phyloP scores from a whole-genome alignment of 257 asterid species.

The Mitragyna speciosa region DNA sequence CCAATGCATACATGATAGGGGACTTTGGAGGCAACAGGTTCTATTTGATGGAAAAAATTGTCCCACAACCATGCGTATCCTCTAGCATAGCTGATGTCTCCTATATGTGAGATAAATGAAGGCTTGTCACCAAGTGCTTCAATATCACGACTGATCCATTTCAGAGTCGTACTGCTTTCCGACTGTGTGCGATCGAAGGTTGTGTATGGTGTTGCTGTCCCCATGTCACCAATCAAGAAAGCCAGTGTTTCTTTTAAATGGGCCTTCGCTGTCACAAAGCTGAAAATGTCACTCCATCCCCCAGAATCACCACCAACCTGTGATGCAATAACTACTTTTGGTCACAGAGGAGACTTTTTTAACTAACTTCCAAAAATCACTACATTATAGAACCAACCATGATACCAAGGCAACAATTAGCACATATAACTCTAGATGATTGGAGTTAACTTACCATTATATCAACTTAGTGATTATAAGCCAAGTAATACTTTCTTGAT shows the following conservation, averaged over 20 bases:
- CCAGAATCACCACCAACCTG: constrained; percentile 80
- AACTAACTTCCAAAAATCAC: neutral
- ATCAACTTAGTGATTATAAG: too few relatives aligned
- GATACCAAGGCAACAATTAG: too few relatives aligned
- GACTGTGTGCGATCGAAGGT: constrained; percentile 73
- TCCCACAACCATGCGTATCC: constrained; percentile 99
- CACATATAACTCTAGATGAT: too few relatives aligned
- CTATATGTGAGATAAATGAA: constrained; percentile 79
- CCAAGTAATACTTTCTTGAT: too few relatives aligned
- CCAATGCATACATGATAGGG: constrained; percentile 95
- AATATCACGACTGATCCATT: constrained; percentile 79
- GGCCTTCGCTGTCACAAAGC: constrained; percentile 54
- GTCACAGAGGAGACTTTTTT: neutral
- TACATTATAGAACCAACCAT: neutral
- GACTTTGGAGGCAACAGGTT: constrained; percentile 70
- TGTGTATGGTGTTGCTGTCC: constrained; percentile 76
- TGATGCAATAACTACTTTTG: neutral
- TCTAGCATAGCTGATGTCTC: constrained; percentile 95
- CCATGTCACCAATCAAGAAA: constrained; percentile 89
- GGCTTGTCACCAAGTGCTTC: constrained; percentile 76
- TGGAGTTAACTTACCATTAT: too few relatives aligned
- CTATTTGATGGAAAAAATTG: constrained; percentile 74
- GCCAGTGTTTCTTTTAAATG: constrained; percentile 63
- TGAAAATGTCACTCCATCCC: constrained; percentile 66
- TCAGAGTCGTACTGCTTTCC: constrained; percentile 74